phyloP scores from a whole-genome alignment of 2,329 filamentous ascomycete genomes.

The Trichoderma breve region DNA sequence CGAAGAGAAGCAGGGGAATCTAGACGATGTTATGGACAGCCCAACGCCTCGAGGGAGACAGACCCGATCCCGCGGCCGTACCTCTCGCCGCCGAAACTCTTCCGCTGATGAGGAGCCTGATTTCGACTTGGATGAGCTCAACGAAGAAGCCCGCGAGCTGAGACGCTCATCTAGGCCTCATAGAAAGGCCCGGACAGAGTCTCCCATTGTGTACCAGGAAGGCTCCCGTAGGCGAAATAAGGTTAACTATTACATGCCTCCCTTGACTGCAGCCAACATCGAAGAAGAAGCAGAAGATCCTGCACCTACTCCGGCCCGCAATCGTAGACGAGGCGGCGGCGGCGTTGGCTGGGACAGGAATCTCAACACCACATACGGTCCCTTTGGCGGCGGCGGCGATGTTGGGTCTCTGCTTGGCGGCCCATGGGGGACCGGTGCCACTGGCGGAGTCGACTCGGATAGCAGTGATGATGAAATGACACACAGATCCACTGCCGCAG shows the following conservation, averaged over 20 bases:
- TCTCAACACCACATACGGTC: slow-evolving; percentile 85
- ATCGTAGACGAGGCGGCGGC: slow-evolving; percentile 61
- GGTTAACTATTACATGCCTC: slow-evolving; percentile 84
- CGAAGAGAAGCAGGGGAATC: slow-evolving; percentile 42
- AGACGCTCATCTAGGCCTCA: slow-evolving; percentile 53
- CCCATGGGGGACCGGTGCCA: slow-evolving; percentile 70
- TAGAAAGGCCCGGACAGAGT: slow-evolving; percentile 49
- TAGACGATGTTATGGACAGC: slow-evolving; percentile 48
- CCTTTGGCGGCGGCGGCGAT: slow-evolving; percentile 84
- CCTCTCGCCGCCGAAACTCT: slow-evolving; percentile 48
- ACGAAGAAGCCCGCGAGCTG: slow-evolving; percentile 64
- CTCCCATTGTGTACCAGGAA: slow-evolving; percentile 60
- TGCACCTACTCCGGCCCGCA: slow-evolving; percentile 66
- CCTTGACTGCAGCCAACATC: slow-evolving; percentile 59
- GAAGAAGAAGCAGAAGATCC: slow-evolving; percentile 71
- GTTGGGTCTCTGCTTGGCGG: slow-evolving; percentile 69
- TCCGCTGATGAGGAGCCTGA: slow-evolving; percentile 58
- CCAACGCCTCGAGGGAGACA: slow-evolving; percentile 51
- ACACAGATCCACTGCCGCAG: slow-evolving; percentile 56
- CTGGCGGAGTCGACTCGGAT: slow-evolving; percentile 83
- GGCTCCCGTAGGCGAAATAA: slow-evolving; percentile 50
- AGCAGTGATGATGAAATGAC: slow-evolving; percentile 91
- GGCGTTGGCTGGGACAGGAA: slow-evolving; percentile 69
- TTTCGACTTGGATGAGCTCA: slow-evolving; percentile 62
- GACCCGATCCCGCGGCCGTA: slow-evolving; percentile 40